phyloP scores from a whole-genome alignment of 2,329 filamentous ascomycete genomes.

The Amylocarpus encephaloides region DNA sequence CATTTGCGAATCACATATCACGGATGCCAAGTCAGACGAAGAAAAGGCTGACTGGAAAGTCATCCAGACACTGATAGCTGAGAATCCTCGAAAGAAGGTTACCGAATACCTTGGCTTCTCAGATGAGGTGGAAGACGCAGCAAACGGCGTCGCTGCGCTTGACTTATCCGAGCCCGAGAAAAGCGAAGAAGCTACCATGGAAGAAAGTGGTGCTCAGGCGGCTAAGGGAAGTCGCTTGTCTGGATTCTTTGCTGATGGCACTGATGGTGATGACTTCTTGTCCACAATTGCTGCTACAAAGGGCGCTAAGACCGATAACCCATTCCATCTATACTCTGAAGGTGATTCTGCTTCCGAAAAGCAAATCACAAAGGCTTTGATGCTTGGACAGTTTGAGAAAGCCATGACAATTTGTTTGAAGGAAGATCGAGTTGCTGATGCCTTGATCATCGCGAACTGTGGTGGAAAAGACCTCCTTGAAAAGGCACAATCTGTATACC shows the following conservation, averaged over 20 bases:
- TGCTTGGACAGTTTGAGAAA: constrained; percentile 85
- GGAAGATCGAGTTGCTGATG: constrained; percentile 87
- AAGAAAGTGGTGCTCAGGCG: constrained; percentile 40
- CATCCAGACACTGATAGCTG: constrained; percentile 78
- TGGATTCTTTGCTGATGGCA: constrained; percentile 72
- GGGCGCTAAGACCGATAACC: constrained; percentile 86
- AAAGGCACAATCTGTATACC: constrained; percentile 87
- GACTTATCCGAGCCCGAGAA: constrained; percentile 32
- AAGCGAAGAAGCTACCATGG: constrained; percentile 40
- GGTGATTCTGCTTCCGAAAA: constrained; percentile 80
- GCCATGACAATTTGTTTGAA: constrained; percentile 84
- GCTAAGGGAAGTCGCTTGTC: constrained; percentile 58
- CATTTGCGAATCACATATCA: constrained; percentile 75
- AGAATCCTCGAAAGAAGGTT: constrained; percentile 79
- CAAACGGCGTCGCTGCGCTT: constrained; percentile 42
- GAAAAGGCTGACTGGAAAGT: constrained; percentile 97
- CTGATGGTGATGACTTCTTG: constrained; percentile 78
- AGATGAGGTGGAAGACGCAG: constrained; percentile 43
- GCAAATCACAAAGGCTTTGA: constrained; percentile 77
- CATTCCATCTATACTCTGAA: constrained; percentile 83
- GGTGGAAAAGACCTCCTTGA: constrained; percentile 89
- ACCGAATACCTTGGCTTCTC: constrained; percentile 86
- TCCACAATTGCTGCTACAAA: constrained; percentile 80
- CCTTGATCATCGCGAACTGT: constrained; percentile 96
- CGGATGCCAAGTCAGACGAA: constrained; percentile 71